Conservation (phyloP, 2,329 filamentous ascomycete genomes). For the Akanthomyces dipterigenus region DNA sequence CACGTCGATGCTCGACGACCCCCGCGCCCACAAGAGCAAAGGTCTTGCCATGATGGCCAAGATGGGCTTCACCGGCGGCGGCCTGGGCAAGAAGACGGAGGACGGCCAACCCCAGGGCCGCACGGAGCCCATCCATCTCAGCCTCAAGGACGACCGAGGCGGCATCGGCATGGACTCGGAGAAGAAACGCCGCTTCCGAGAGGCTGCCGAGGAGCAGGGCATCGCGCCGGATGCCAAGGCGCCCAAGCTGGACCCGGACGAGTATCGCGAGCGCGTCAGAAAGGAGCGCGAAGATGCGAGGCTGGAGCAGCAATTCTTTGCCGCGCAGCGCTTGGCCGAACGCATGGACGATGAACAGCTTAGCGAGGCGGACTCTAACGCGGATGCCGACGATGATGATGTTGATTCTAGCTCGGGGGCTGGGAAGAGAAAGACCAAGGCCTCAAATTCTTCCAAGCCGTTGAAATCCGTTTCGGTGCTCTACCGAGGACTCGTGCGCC, state of each 20-base stretch:
- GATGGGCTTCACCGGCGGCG: slow-evolving; percentile 80
- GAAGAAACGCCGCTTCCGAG: slow-evolving; percentile 67
- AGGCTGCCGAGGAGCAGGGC: slow-evolving; percentile 50
- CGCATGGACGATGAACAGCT: slow-evolving; percentile 56
- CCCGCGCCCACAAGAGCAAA: slow-evolving; percentile 61
- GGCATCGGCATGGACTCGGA: slow-evolving; percentile 82
- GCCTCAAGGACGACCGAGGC: slow-evolving; percentile 69
- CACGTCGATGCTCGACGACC: slow-evolving; percentile 60
- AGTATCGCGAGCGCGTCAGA: slow-evolving; percentile 67
- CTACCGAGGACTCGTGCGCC: slow-evolving; percentile 68
- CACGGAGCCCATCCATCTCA: slow-evolving; percentile 67
- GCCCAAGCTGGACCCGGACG: slow-evolving; percentile 57
- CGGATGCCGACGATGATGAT: slow-evolving; percentile 19
- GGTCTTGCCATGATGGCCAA: slow-evolving; percentile 95
- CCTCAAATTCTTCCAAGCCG: slow-evolving; percentile 38
- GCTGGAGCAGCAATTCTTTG: slow-evolving; percentile 62
- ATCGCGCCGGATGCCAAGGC: slow-evolving; percentile 49
- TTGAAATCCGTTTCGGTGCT: slow-evolving; percentile 67
- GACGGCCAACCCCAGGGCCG: slow-evolving; percentile 28
- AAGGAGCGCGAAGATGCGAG: slow-evolving; percentile 63
- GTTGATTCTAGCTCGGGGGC: slow-evolving; percentile 15
- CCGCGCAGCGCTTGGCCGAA: slow-evolving; percentile 79
- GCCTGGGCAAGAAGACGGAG: slow-evolving; percentile 58
- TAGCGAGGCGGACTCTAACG: slow-evolving; percentile 13
- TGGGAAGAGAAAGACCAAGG: neutral